Percentiles rank a stretch among this genome's conserved stretches.
Evolutionary conservation across 306 rosid species (phyloP).

Genomic region (Acacia crassicarpa): DNA sequence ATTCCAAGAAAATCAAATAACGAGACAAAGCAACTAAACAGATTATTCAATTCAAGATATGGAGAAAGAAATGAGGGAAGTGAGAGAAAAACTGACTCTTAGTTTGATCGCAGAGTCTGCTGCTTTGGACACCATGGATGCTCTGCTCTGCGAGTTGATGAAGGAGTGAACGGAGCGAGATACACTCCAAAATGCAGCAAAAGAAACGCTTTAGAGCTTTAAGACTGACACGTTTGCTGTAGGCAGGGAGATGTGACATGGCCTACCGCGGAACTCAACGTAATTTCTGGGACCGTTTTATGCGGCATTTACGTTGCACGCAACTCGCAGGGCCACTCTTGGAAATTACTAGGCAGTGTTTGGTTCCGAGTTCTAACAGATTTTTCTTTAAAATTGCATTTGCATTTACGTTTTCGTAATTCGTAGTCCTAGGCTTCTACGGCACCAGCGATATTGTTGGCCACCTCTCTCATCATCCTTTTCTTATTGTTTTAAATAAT

Average conservation of each 20-base stretch:
- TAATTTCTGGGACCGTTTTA: constrained; percentile 17
- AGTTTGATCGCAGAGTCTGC: constrained; percentile 49
- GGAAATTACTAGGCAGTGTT: background rate
- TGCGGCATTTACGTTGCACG: background rate
- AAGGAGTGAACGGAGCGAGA: constrained; percentile 5
- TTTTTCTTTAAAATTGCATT: background rate
- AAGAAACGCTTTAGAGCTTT: background rate
- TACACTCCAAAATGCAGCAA: background rate
- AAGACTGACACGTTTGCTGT: constrained; percentile 27
- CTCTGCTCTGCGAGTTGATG: constrained; percentile 26
- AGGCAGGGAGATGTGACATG: background rate
- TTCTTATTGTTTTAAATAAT: too few relatives aligned
- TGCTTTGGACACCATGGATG: constrained; percentile 63
- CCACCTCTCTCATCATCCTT: too few relatives aligned
- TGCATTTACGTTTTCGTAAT: background rate
- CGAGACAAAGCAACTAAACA: constrained; percentile 12
- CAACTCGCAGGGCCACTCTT: background rate
- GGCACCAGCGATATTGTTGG: too few relatives aligned
- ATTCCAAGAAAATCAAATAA: constrained; percentile 16
- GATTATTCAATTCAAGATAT: background rate
- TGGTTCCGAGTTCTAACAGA: background rate
- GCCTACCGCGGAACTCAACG: background rate
- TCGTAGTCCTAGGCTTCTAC: too few relatives aligned
- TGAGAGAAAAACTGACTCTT: constrained; percentile 52
- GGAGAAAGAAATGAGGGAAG: background rate